Percentiles rank a stretch among this genome's conserved stretches.
Conservation (phyloP, 352 stramenopile genomes). For the Pythium phragmitis region DNA sequence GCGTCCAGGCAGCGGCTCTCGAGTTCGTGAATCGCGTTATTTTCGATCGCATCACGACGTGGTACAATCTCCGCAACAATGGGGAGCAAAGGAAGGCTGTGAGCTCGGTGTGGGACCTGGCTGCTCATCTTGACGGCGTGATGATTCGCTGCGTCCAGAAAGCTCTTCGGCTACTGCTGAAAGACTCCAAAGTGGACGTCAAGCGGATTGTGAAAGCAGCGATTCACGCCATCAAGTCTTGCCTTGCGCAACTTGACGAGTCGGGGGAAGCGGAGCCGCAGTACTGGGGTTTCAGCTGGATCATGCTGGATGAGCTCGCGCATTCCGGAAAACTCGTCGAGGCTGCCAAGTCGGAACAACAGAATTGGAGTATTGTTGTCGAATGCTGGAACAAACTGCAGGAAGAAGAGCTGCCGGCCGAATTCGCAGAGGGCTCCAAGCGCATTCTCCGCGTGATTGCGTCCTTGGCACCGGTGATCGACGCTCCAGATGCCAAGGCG, state of each 20-base stretch:
- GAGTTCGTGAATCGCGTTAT: conserved; percentile 58
- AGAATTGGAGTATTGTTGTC: conserved; percentile 70
- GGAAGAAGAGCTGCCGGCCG: conserved; percentile 53
- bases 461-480: conserved; percentile 67
- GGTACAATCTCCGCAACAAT: conserved; percentile 49
- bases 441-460: conserved; percentile 83
- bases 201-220: conserved; percentile 56
- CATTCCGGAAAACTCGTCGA: conserved; percentile 59
- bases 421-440: conserved; percentile 77
- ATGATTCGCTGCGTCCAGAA: conserved; percentile 79
- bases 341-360: conserved; percentile 47
- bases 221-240: conserved; percentile 65
- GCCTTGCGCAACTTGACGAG: conserved; percentile 38
- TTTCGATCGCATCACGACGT: conserved; percentile 64
- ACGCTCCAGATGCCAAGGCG: conserved; percentile 68
- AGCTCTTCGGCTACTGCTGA: conserved; percentile 63
- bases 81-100: conserved; percentile 28
- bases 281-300: conserved; percentile 85
- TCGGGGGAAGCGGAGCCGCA: conserved; percentile 37
- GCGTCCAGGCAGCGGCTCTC: conserved; percentile 62
- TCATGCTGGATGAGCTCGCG: conserved; percentile 77
- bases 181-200: conserved; percentile 56
- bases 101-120: conserved; percentile 57
- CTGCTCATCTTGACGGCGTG: conserved; percentile 72
- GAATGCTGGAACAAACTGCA: conserved; percentile 82